Percentiles rank a stretch among this genome's conserved stretches.
Conservation (phyloP, 805 yeast genomes). For the Kodamaea fukazawae region DNA sequence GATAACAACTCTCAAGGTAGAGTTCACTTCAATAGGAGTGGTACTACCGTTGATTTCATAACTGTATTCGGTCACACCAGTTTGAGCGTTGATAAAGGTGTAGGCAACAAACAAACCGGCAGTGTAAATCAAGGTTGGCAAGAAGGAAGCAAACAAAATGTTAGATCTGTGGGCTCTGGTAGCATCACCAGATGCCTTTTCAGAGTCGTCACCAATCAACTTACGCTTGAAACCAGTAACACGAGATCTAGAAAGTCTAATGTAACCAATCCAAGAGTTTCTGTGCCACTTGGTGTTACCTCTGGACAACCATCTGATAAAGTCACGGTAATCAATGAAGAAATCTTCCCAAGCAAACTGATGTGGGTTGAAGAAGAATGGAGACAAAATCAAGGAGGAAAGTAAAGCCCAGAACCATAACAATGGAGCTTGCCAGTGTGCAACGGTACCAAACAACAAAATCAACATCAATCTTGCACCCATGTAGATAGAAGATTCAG, state of each 20-base stretch:
- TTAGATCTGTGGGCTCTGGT: slow-evolving; percentile 78
- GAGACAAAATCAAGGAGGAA: slow-evolving; percentile 84
- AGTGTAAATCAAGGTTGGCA: slow-evolving; percentile 69
- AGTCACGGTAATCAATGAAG: slow-evolving; percentile 94
- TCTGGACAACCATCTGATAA: slow-evolving; percentile 85
- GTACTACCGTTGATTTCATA: slow-evolving; percentile 30
- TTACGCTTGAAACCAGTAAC: slow-evolving; percentile 88
- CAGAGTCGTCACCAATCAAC: slow-evolving; percentile 63
- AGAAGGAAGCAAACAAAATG: slow-evolving; percentile 73
- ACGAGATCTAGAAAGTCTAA: slow-evolving; percentile 77
- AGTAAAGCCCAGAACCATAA: slow-evolving; percentile 97
- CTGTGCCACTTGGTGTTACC: slow-evolving; percentile 88
- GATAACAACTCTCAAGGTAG: slow-evolving; percentile 67
- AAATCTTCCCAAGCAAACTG: slow-evolving; percentile 96
- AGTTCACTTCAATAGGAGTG: slow-evolving; percentile 54
- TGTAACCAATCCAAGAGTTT: slow-evolving; percentile 85
- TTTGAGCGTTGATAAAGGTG: slow-evolving; percentile 81
- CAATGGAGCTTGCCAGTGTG: slow-evolving; percentile 90
- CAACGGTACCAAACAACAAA: slow-evolving; percentile 67
- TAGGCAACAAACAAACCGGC: slow-evolving; percentile 72
- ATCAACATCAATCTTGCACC: slow-evolving; percentile 77
- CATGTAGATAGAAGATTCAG: slow-evolving; percentile 78
- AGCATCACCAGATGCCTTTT: slow-evolving; percentile 64
- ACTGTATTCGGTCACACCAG: slow-evolving; percentile 60
- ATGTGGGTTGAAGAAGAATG: slow-evolving; percentile 95